A percentile compares a stretch with the other conserved stretches of the same genome.
phyloP scores from a whole-genome alignment of 2,329 filamentous ascomycete genomes.

The Arachnomyces sp. region DNA sequence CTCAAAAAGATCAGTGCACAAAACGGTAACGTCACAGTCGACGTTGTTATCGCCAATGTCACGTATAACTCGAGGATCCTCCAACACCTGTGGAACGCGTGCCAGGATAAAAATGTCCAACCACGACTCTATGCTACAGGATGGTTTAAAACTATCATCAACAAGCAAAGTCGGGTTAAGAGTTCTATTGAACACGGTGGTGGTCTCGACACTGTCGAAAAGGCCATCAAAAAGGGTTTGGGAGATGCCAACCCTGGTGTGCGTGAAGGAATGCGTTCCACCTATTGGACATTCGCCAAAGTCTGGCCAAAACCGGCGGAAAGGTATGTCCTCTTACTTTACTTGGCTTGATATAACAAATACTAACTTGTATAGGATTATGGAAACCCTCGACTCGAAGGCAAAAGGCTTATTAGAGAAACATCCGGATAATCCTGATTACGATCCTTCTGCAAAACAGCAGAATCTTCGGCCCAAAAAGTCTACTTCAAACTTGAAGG shows the following conservation, averaged over 20 bases:
- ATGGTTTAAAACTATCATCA: conserved; percentile 79
- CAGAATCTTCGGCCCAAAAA: conserved; percentile 11
- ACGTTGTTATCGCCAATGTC: conserved; percentile 68
- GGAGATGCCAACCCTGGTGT: conserved; percentile 83
- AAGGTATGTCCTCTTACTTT: conserved; percentile 44
- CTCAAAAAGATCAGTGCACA: conserved; percentile 92
- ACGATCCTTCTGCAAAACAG: conserved; percentile 12
- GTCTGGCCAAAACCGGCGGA: conserved; percentile 75
- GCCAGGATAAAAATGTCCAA: conserved; percentile 89
- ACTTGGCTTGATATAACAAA: neutral
- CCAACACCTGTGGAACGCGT: conserved; percentile 75
- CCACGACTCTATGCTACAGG: conserved; percentile 68
- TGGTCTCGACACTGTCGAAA: conserved; percentile 75
- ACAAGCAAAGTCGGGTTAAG: conserved; percentile 63
- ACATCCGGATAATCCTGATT: conserved; percentile 64
- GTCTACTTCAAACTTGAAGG: no score
- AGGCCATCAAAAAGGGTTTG: conserved; percentile 83
- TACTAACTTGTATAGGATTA: conserved; percentile 52
- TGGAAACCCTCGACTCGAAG: conserved; percentile 68
- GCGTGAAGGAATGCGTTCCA: conserved; percentile 73
- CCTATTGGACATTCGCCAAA: conserved; percentile 75
- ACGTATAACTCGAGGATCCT: conserved; percentile 74
- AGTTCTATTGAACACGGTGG: conserved; percentile 75
- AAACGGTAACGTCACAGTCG: conserved; percentile 72
- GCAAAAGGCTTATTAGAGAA: conserved; percentile 75